Evolutionary conservation across 805 yeast genomes (phyloP).

Genomic region (Cyberlindnera mycetangii): DNA sequence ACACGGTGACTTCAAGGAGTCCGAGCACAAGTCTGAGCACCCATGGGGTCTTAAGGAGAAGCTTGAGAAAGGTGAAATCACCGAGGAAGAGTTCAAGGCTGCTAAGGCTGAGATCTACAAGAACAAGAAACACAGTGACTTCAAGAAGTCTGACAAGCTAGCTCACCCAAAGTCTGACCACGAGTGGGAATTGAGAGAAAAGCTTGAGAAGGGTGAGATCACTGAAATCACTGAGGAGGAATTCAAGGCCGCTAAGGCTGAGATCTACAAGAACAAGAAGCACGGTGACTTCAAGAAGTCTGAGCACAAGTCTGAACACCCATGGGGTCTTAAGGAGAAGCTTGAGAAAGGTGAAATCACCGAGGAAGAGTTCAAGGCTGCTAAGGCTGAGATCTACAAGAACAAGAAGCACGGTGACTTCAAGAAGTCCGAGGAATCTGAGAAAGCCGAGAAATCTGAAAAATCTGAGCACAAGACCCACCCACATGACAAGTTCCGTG

Average conservation of each 20-base stretch:
- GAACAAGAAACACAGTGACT: conserved; percentile 1
- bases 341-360: not conserved
- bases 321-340: not conserved
- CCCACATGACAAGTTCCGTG: conserved; percentile 13
- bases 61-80: not conserved
- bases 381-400: conserved; percentile 1
- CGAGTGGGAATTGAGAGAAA: not conserved
- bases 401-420: not conserved
- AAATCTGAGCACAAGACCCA: not conserved
- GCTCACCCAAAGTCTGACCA: not conserved
- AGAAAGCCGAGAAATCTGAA: not conserved
- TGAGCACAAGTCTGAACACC: not conserved
- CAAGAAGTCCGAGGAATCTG: conserved; percentile 1
- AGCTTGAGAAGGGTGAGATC: conserved; percentile 1
- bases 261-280: not conserved
- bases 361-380: conserved; percentile 2
- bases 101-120: conserved; percentile 1
- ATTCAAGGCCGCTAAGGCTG: conserved; percentile 3
- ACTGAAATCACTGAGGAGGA: conserved; percentile 3
- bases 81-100: conserved; percentile 2
- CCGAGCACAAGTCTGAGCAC: not conserved
- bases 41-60: not conserved
- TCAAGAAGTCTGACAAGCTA: not conserved
- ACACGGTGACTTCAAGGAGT: not conserved
- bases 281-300: no score